Conservation (phyloP, 441 rosid genomes). For the Syzygium syzygioides region DNA sequence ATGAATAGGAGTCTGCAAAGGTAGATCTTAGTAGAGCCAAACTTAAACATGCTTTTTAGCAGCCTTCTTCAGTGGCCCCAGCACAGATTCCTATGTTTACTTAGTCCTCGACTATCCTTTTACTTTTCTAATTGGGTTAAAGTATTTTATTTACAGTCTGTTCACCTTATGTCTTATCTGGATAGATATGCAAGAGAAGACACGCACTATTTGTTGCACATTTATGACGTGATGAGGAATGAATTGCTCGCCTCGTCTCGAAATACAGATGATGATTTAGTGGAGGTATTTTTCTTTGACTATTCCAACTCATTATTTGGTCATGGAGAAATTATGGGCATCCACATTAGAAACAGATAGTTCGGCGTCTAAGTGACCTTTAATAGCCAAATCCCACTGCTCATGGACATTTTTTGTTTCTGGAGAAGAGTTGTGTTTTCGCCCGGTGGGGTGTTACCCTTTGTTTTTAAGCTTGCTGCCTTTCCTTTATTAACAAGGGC, state of each 20-base stretch:
- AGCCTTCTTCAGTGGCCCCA: neutral
- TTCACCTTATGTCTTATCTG: slow-evolving; percentile 9
- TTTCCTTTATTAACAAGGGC: neutral
- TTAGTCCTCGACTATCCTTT: neutral
- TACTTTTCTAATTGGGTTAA: neutral
- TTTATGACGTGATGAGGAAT: slow-evolving; percentile 65
- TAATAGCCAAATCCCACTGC: neutral
- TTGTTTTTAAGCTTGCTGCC: neutral
- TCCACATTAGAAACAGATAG: neutral
- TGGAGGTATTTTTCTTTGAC: slow-evolving; percentile 44
- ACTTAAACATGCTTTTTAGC: neutral
- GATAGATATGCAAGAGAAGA: slow-evolving; percentile 95
- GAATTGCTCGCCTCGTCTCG: slow-evolving; percentile 34
- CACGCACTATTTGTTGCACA: slow-evolving; percentile 83
- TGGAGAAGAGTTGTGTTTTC: neutral
- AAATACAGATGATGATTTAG: slow-evolving; percentile 45
- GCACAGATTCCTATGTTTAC: neutral
- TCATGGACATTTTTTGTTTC: neutral
- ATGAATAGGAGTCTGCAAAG: neutral
- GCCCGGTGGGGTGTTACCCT: neutral
- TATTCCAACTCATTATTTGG: neutral
- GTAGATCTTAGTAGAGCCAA: neutral
- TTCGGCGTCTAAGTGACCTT: neutral
- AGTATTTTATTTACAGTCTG: neutral
- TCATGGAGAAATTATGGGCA: neutral